Evolutionary conservation across 768 basidiomycete species (phyloP), one percentile per base, ranked within the genome.

Genomic region (Panellus pusillus): DNA sequence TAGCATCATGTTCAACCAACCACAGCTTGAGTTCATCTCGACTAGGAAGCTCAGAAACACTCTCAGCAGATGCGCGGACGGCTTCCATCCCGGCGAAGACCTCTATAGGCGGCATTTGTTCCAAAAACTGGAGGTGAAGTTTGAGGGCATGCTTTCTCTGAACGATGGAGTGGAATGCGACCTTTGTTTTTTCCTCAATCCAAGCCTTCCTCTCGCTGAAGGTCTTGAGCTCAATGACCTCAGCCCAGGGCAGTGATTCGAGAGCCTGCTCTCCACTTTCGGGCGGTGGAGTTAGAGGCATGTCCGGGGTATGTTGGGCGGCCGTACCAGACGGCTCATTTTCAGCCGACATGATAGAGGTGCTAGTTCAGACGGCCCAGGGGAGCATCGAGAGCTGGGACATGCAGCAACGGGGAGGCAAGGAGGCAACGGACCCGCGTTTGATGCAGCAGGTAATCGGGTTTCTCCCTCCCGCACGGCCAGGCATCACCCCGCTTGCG

Each of bases 161-260:
- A 6, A 24, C 32, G 50, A 36, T 27, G 41, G 54, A 29, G 37
- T 15, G 51, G 19, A n/a, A 52, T 57, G 31, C 51, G 53, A 87
- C 92, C 72, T 83, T 85, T 62, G 86, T 93, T 78, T 92, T 93
- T 60, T 86, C 86, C 68, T 90, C 87, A 60, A 95, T 93, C 92
- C 93, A 94, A 51, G 77, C 82, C 72, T 91, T 91, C 69, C 89
- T n/a, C 67, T 91, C 86, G 68, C 87, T 91, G 69, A 93, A 93
- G 17, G 84, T 81, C 70, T 91, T 86, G 50, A 93, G 77, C 68
- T 92, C 90, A 56, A 92, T 87, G 59, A 91, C 89, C 71, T 91
- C 81, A 66, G 89, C 84, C 49, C 82, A 85, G 66, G 91, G 87
- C 39, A 91, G 74, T 46, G 87, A 76, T 69, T 89, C 57, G 49